These are phyloP conservation scores for Podospora anserina DNA, from an alignment of 495 filamentous ascomycete species.

Conservation along the genomic window DNA sequence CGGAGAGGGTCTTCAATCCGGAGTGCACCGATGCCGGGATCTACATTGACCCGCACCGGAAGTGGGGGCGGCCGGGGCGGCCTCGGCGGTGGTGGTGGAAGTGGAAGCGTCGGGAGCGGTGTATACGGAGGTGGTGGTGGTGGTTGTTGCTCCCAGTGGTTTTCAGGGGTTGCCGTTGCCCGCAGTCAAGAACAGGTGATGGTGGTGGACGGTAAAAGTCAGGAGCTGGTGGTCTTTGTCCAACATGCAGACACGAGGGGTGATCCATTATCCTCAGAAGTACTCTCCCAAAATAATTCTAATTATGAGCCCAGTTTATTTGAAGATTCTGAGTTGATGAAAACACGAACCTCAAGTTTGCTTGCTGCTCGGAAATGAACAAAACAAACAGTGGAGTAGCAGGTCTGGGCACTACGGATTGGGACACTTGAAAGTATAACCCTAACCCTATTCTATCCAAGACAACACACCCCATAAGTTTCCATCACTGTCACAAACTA, in stretches of 20 bases:
- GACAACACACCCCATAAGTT: no score
- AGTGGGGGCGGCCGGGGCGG: constrained; percentile 10
- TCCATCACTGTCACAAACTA: no score
- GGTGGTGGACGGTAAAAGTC: neutral
- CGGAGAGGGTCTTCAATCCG: constrained; percentile 7
- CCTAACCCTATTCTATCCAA: neutral
- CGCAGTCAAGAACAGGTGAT: neutral
- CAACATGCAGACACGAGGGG: neutral
- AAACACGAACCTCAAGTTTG: neutral
- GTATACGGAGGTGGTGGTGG: neutral
- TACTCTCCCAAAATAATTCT: no score
- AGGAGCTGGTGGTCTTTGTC: neutral
- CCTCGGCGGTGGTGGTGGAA: constrained; percentile 2
- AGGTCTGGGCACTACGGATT: neutral
- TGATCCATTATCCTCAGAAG: neutral
- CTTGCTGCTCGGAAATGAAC: neutral
- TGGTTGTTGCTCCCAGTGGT: neutral
- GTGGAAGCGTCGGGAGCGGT: neutral
- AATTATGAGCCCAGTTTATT: neutral
- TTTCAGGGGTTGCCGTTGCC: neutral
- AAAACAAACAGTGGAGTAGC: neutral
- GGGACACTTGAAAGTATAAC: neutral
- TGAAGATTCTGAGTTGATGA: neutral
- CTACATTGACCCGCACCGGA: neutral
- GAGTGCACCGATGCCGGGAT: neutral